These are phyloP conservation scores for Thraustotheca clavata DNA, from an alignment of 352 stramenopile genomes.

Conservation along the genomic window DNA sequence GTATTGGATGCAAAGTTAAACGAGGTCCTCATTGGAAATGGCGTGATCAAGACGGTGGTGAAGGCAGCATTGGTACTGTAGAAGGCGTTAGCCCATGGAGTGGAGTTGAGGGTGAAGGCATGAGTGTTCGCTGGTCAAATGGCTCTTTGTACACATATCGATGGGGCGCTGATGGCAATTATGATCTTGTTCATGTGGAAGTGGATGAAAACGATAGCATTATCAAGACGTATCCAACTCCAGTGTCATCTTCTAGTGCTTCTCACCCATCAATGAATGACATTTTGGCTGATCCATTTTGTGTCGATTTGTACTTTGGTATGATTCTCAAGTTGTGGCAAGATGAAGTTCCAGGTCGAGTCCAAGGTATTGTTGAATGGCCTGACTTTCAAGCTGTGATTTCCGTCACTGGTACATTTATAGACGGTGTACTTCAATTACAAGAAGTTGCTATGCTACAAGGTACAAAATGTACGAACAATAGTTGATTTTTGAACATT, in stretches of 20 bases:
- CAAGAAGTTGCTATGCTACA: slow-evolving; percentile 76
- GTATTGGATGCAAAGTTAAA: slow-evolving; percentile 79
- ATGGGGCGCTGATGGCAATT: slow-evolving; percentile 82
- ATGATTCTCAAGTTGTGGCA: neutral
- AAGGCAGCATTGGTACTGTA: slow-evolving; percentile 71
- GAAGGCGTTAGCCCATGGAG: slow-evolving; percentile 84
- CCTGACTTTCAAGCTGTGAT: slow-evolving; percentile 74
- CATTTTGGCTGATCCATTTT: slow-evolving; percentile 21
- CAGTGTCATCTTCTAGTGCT: slow-evolving; percentile 59
- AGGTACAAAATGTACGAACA: slow-evolving; percentile 8
- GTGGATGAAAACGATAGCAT: slow-evolving; percentile 72
- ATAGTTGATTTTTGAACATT: neutral
- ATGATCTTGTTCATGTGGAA: slow-evolving; percentile 78
- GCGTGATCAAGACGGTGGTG: slow-evolving; percentile 80
- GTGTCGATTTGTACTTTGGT: neutral
- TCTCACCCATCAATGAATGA: slow-evolving; percentile 68
- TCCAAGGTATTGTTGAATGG: slow-evolving; percentile 70
- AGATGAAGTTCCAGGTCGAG: neutral
- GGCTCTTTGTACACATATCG: slow-evolving; percentile 84
- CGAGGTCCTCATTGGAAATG: slow-evolving; percentile 88
- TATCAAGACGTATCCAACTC: slow-evolving; percentile 53
- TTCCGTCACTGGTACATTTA: slow-evolving; percentile 51
- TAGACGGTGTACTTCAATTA: slow-evolving; percentile 49
- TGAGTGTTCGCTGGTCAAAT: slow-evolving; percentile 84
- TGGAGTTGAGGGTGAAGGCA: slow-evolving; percentile 80